These are phyloP conservation scores for Leptographium wingfieldii DNA, from an alignment of 2,329 filamentous ascomycete genomes.

Conservation along the genomic window DNA sequence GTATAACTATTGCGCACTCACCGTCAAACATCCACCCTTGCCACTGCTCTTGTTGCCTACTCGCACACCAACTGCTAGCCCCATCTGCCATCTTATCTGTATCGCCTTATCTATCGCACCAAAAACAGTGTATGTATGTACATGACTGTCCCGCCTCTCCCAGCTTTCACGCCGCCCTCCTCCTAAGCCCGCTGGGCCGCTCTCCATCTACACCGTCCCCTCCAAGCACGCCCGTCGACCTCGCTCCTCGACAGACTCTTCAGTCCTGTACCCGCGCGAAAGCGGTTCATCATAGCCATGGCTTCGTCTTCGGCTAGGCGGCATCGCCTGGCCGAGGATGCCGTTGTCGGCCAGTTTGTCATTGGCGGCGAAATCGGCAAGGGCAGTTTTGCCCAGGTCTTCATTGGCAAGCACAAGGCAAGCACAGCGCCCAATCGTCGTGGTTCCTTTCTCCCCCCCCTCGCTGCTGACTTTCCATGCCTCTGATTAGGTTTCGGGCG, in stretches of 20 bases:
- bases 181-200: conserved; percentile 8
- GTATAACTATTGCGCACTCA: neutral
- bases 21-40: neutral
- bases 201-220: neutral
- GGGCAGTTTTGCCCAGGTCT: conserved; percentile 95
- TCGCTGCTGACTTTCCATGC: neutral
- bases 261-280: neutral
- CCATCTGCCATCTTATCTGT: conserved; percentile 9
- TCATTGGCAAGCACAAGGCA: conserved; percentile 75
- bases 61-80: neutral
- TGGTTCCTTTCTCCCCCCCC: neutral
- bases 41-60: neutral
- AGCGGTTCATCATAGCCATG: neutral
- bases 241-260: neutral
- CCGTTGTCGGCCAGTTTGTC: conserved; percentile 13
- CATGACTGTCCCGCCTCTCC: conserved; percentile 5
- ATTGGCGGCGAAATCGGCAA: conserved; percentile 65
- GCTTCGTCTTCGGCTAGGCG: conserved; percentile 9
- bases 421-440: conserved; percentile 17
- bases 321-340: conserved; percentile 10
- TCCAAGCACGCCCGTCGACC: neutral
- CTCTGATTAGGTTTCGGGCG: conserved; percentile 52
- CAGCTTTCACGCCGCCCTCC: conserved; percentile 5
- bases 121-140: conserved; percentile 7
- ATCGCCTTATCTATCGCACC: conserved; percentile 9